Evolutionary conservation across 2,329 filamentous ascomycete genomes (phyloP), one percentile per base, ranked within the genome.

Genomic region (Albifimbria verrucaria): DNA sequence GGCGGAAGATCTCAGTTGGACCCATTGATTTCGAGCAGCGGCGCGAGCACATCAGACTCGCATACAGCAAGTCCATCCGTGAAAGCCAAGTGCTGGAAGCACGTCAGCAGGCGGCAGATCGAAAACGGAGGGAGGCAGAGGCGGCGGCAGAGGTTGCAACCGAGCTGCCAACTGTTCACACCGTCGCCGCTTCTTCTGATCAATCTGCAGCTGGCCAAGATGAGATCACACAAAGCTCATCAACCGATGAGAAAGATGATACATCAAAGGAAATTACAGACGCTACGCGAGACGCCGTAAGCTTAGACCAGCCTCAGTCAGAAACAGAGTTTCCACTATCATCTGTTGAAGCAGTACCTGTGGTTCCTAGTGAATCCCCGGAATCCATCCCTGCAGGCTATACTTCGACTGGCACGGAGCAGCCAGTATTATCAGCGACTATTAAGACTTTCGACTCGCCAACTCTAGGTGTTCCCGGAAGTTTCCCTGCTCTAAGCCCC

Each of bases 1-100:
- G 79, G 53, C 76, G 78, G 43, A 84, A 83, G 63, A 75, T 83
- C 49, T 81, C 81, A 2, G 74, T 92, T 54, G 87, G 87, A 1
- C 87, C 88, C 55, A 89, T 95, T 50, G 90, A 96, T 69, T 94
- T 95, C 66, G 90, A 88, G 55, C 89, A 90, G 59, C 82, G 90
- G 49, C 81, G 92, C 61, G 87, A 91, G 65, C 85, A 86, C 55
- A 95, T 96, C 62, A 88, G 92, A 61, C 83, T 91, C 52, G 91
- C 90, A 15, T 93, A 95, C 68, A 92, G 85, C 61, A 90, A 89
- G 66, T 90, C 88, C n/a, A 85, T 94, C 47, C 82, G 87, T 57
- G 88, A 90, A 64, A 88, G 76, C 61, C 86, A 89, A 64, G 85
- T 81, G 54, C 70, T 75, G n/a, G 78, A 80, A 53, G 78, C 76